Base-by-base conservation (phyloP, 2,329 filamentous ascomycete species). In the Biscogniauxia mediterranea region DNA sequence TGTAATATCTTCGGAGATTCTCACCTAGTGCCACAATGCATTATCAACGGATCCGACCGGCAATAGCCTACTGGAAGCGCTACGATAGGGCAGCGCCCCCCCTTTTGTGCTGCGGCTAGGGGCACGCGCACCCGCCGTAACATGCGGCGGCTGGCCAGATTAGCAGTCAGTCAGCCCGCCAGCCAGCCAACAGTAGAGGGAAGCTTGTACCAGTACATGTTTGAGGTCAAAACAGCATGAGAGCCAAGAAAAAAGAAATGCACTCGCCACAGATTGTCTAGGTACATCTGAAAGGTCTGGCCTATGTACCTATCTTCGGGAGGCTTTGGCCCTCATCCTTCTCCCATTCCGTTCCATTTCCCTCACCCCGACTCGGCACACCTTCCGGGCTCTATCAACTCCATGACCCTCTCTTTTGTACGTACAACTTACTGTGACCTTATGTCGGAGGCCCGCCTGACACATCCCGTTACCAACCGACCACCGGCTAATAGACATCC, bases 191-290 rank as follows among this genome's bases (percentile, higher is more conserved):
- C 28, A 32, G 7, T 32, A 32, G 28, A 32, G 28, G 11, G 11
- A 32, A 32, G 28, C 28, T 9, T 60, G 66, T 68, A 68, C 58
- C 23, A 56, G 64, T 68, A 68, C 66, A 17, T 46, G 15, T n/a
- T 46, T 2, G 6, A 46, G 6, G 5, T 46, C 38, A n/a, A n/a
- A n/a, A 46, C 28, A 32, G 28, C 28, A 11, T 1, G 3, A n/a
- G 17, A 17, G 38, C 38, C 38, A 46, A 46, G 38, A 46, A 17
- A 46, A 46, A 13, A 56, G 21, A 23, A 19, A 55, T 52, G 32
- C 64, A 68, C 64, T 65, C 60, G 66, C 66, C 66, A 66, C 66
- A 64, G 50, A 57, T 56, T 54, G 54, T 63, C 63, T 60, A 62
- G 66, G 52, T 57, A 32, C 28, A 32, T 32, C 28, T 32, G 7